Base-by-base conservation (phyloP, 2,329 filamentous ascomycete species). In the Scleromitrula shiraiana region DNA sequence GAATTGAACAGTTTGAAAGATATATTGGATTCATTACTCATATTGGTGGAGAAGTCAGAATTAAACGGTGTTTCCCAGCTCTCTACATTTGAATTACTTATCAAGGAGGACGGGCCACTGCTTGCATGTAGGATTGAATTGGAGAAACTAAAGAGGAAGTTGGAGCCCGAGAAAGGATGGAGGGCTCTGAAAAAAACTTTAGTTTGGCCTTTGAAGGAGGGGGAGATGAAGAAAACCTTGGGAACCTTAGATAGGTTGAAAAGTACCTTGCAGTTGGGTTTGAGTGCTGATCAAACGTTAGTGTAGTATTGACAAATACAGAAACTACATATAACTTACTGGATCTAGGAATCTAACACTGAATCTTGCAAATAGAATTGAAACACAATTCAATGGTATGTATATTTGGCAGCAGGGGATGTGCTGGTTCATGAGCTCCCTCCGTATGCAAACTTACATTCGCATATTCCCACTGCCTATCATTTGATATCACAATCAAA, bases 211-310 rank as follows among this genome's bases (percentile, higher is more conserved):
- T 37, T 58, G 7, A 53, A 52, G 29, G 51, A 57, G 39, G 42
- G 38, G 2, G 54, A 57, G 12, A 41, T 53, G 23, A 43, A 35
- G 22, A 54, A 46, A 24, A 50, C 51, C 6, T 29, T 57, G 38
- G 37, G 36, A 5, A 39, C 41, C 7, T n/a, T 58, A 10, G 55
- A 56, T 22, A 52, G 54, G 41, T 50, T 47, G 20, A 56, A 58
- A 38, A 50, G 49, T 26, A 55, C 50, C 17, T 46, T 58, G 40
- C 38, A 45, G 14, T 41, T 58, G n/a, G 56, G 53, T 5, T 33
- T 58, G 20, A 50, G 51, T 37, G 48, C 53, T 2, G 56, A 58
- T 39, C 53, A 56, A 24, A 44, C 50, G 56, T 57, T 12, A 48
- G 53, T 36, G 9, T 7, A 24, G n/a, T 14, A 12, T 17, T 26